Conservation (phyloP, 176 grass and related monocot species). For the Oryza nivara region DNA sequence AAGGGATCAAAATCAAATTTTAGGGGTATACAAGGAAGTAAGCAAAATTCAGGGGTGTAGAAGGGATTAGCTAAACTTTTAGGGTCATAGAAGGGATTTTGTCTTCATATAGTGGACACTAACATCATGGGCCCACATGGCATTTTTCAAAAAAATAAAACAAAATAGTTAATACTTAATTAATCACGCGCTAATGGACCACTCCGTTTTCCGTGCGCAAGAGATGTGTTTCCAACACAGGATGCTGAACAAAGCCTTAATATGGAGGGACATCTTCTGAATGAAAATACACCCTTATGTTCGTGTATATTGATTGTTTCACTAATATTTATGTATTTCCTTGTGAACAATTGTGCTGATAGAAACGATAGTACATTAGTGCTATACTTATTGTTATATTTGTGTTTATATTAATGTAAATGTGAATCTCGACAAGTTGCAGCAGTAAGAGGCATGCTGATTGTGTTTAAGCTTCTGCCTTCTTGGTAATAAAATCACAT, state of each 20-base stretch:
- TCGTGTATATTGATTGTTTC: neutral
- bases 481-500: slow-evolving; percentile 18
- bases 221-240: too few relatives aligned
- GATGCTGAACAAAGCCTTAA: neutral
- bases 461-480: slow-evolving; percentile 10
- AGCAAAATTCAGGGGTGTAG: too few relatives aligned
- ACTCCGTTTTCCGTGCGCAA: too few relatives aligned
- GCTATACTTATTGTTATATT: slow-evolving; percentile 17
- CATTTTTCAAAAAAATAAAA: too few relatives aligned
- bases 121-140: too few relatives aligned
- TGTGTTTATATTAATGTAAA: slow-evolving; percentile 17
- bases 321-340: slow-evolving; percentile 15
- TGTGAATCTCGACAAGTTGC: neutral
- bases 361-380: slow-evolving; percentile 15
- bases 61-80: too few relatives aligned
- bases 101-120: too few relatives aligned
- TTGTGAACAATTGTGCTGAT: neutral
- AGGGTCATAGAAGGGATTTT: too few relatives aligned
- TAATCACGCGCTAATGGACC: too few relatives aligned
- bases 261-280: neutral
- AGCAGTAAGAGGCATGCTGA: neutral
- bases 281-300: neutral
- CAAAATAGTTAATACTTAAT: too few relatives aligned
- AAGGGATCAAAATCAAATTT: too few relatives aligned
- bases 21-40: too few relatives aligned